These are phyloP conservation scores for Lentinus polychrous DNA, from an alignment of 1,284 basidiomycete genomes.

Conservation along the genomic window DNA sequence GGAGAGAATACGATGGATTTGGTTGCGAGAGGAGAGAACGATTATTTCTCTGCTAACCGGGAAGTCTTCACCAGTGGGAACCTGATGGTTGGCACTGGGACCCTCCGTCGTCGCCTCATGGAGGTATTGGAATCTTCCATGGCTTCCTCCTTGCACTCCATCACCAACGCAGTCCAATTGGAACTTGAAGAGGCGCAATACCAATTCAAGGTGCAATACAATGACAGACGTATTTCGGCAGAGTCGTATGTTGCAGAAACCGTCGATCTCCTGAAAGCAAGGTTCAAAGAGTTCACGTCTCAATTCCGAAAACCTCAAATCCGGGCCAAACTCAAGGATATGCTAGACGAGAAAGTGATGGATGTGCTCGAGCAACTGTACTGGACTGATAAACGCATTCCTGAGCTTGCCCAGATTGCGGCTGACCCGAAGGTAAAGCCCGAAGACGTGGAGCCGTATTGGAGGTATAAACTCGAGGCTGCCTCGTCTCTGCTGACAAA, in stretches of 20 bases:
- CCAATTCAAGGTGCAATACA: constrained; percentile 99
- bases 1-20: constrained; percentile 43
- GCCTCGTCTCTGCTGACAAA: constrained; percentile 91
- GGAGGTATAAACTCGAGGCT: constrained; percentile 94
- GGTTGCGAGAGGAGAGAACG: constrained; percentile 67
- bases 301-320: constrained; percentile 90
- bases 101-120: constrained; percentile 86
- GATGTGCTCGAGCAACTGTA: constrained; percentile 96
- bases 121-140: constrained; percentile 96
- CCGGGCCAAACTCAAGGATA: constrained; percentile 80
- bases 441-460: constrained; percentile 85
- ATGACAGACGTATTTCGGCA: constrained; percentile 89
- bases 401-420: constrained; percentile 71
- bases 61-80: constrained; percentile 73
- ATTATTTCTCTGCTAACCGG: constrained; percentile 72
- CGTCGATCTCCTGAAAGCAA: constrained; percentile 86
- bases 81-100: constrained; percentile 87
- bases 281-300: constrained; percentile 82
- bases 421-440: constrained; percentile 66
- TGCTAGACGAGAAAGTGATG: constrained; percentile 96
- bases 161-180: constrained; percentile 94
- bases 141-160: constrained; percentile 91
- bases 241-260: constrained; percentile 98
- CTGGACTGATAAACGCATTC: constrained; percentile 85
- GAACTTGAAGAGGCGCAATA: constrained; percentile 96